Evolutionary conservation across 1,139 yeast genomes (phyloP).

Genomic region (Pneumocystis oryctolagi): DNA sequence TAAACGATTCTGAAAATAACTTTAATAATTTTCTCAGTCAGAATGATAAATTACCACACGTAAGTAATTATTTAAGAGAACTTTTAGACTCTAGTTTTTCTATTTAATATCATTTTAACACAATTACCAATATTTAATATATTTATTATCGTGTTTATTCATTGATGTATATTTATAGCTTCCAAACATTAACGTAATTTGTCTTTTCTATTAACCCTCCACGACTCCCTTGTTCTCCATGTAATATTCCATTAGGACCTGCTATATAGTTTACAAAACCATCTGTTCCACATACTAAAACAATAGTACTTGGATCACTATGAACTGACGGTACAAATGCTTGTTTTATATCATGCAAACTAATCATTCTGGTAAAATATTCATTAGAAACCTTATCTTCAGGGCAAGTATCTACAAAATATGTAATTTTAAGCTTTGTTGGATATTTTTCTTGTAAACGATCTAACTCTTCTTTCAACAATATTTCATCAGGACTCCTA

Average conservation of each 20-base stretch:
- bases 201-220: slow-evolving; percentile 9
- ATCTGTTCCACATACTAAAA: slow-evolving; percentile 10
- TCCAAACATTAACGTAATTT: slow-evolving; percentile 21
- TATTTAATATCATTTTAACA: background rate
- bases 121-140: background rate
- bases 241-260: slow-evolving; percentile 2
- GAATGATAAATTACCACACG: background rate
- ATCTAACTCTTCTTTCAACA: slow-evolving; percentile 2
- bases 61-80: background rate
- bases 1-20: background rate
- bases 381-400: background rate
- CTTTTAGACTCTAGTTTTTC: background rate
- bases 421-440: slow-evolving; percentile 2
- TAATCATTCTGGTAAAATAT: background rate
- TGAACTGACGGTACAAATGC: background rate
- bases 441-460: background rate
- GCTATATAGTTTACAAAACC: slow-evolving; percentile 10
- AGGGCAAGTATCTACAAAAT: slow-evolving; percentile 3
- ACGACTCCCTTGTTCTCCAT: slow-evolving; percentile 8
- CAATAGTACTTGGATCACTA: background rate
- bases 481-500: slow-evolving; percentile 1
- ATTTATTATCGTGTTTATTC: background rate
- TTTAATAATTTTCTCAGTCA: background rate
- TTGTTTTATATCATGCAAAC: background rate
- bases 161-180: slow-evolving; percentile 1